phyloP scores from a whole-genome alignment of 768 basidiomycete genomes.

The Naematelia encephala region DNA sequence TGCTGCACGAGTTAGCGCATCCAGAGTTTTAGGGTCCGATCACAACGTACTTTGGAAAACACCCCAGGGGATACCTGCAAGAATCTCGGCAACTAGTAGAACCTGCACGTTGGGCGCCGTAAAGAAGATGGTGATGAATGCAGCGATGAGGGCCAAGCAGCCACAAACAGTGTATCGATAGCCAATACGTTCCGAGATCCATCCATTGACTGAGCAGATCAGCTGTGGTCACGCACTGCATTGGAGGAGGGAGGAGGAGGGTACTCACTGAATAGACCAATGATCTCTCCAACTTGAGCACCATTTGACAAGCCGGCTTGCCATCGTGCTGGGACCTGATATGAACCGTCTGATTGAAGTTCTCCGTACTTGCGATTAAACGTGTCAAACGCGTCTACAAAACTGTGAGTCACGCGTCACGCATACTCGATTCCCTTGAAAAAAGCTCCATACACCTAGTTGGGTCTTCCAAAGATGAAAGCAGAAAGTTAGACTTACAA shows the following conservation, averaged over 20 bases:
- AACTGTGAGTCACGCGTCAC: background rate
- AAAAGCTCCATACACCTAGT: background rate
- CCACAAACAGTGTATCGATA: slow-evolving; percentile 47
- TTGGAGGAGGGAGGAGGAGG: background rate
- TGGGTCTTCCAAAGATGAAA: too few species aligned
- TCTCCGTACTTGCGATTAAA: slow-evolving; percentile 46
- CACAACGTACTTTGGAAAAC: slow-evolving; percentile 36
- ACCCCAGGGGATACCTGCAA: slow-evolving; percentile 52
- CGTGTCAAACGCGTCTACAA: slow-evolving; percentile 39
- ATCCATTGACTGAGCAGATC: slow-evolving; percentile 44
- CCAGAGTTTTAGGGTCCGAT: slow-evolving; percentile 13
- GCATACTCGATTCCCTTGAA: too few species aligned
- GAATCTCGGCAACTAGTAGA: slow-evolving; percentile 38
- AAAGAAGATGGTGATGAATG: slow-evolving; percentile 43
- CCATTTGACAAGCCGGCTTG: slow-evolving; percentile 52
- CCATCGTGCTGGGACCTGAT: slow-evolving; percentile 51
- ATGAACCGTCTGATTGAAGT: slow-evolving; percentile 36
- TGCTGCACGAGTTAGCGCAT: slow-evolving; percentile 1
- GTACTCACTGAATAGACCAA: slow-evolving; percentile 43
- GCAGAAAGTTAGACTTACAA: slow-evolving; percentile 19
- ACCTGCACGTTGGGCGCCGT: slow-evolving; percentile 29
- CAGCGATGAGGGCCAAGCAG: slow-evolving; percentile 36
- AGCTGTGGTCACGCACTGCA: slow-evolving; percentile 1
- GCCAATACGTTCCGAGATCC: slow-evolving; percentile 49
- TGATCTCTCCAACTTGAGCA: slow-evolving; percentile 49